phyloP scores from a whole-genome alignment of 1,284 basidiomycete genomes.

The Veloboletus limbatus region DNA sequence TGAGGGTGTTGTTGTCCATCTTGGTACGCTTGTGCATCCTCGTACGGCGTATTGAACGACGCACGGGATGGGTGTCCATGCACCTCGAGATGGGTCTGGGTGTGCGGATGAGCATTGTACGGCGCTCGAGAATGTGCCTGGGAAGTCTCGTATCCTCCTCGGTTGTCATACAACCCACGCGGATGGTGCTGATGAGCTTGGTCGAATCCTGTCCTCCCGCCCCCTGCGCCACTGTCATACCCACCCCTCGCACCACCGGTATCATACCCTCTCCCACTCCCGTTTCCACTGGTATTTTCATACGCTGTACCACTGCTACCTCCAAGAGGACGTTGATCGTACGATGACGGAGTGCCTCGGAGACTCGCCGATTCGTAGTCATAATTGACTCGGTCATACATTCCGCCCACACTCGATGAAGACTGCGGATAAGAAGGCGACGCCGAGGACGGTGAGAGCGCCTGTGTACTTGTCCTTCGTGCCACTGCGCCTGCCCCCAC shows the following conservation, averaged over 20 bases:
- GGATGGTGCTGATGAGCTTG: slow-evolving; percentile 24
- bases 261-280: slow-evolving; percentile 24
- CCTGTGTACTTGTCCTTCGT: slow-evolving; percentile 24
- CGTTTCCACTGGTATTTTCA: slow-evolving; percentile 16
- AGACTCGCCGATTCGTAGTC: slow-evolving; percentile 21
- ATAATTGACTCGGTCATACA: slow-evolving; percentile 26
- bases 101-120: slow-evolving; percentile 20
- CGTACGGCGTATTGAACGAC: slow-evolving; percentile 28
- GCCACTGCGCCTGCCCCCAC: background rate
- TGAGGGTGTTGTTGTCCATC: slow-evolving; percentile 21
- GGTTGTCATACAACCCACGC: slow-evolving; percentile 24
- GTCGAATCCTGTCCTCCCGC: slow-evolving; percentile 25
- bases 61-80: slow-evolving; percentile 23
- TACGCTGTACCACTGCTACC: slow-evolving; percentile 12
- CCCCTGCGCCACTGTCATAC: slow-evolving; percentile 20
- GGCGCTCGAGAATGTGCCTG: slow-evolving; percentile 20
- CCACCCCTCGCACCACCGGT: slow-evolving; percentile 14
- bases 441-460: slow-evolving; percentile 17
- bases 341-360: slow-evolving; percentile 22
- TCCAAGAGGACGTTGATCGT: slow-evolving; percentile 25
- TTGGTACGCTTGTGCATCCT: slow-evolving; percentile 28
- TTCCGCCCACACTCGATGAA: slow-evolving; percentile 14
- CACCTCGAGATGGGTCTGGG: slow-evolving; percentile 22
- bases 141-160: slow-evolving; percentile 24
- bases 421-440: slow-evolving; percentile 17